These are phyloP conservation scores for Trametes coccinea DNA, from an alignment of 768 basidiomycete species.

Conservation along the genomic window DNA sequence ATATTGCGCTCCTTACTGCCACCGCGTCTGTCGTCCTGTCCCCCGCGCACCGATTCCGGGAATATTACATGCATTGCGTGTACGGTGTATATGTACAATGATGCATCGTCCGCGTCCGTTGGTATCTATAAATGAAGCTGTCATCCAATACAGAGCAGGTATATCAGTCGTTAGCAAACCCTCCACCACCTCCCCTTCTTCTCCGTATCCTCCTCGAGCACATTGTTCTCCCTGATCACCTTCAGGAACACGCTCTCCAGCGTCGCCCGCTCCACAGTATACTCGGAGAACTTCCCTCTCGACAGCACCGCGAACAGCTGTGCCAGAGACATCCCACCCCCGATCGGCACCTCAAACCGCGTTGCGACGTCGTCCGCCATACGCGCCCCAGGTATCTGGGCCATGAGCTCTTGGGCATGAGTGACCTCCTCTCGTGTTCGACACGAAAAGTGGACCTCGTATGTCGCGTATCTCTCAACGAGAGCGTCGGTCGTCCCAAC, in stretches of 20 bases:
- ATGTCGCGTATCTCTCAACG: slow-evolving; percentile 65
- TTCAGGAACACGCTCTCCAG: slow-evolving; percentile 75
- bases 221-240: slow-evolving; percentile 63
- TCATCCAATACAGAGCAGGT: too few relatives aligned
- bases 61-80: too few relatives aligned
- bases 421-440: slow-evolving; percentile 60
- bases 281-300: slow-evolving; percentile 58
- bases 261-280: slow-evolving; percentile 69
- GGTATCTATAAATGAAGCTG: neutral
- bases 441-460: slow-evolving; percentile 76
- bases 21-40: too few relatives aligned
- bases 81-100: neutral
- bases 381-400: slow-evolving; percentile 58
- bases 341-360: slow-evolving; percentile 70
- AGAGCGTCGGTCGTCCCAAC: slow-evolving; percentile 66
- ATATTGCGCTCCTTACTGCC: neutral
- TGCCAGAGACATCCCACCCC: slow-evolving; percentile 49
- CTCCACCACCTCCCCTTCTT: slow-evolving; percentile 20
- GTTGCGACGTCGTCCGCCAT: slow-evolving; percentile 76
- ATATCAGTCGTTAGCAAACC: slow-evolving; percentile 8
- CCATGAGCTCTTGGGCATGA: slow-evolving; percentile 61
- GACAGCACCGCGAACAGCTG: slow-evolving; percentile 57
- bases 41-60: too few relatives aligned
- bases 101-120: neutral
- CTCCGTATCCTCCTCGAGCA: slow-evolving; percentile 47